Base-by-base conservation (phyloP, 2,329 filamentous ascomycete species). In the Beauveria medogensis region DNA sequence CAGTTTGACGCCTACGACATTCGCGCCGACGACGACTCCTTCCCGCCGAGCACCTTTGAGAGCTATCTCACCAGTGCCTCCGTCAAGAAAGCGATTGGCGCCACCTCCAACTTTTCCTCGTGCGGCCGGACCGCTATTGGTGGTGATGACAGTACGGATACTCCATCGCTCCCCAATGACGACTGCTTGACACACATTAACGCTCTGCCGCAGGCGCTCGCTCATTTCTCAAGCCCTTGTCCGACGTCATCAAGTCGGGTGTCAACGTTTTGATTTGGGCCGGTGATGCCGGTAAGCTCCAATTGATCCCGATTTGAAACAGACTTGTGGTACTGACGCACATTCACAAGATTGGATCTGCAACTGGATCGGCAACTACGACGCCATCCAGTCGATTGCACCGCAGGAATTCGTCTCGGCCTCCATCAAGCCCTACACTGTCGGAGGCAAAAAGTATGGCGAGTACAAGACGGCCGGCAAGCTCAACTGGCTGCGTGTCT, bases 331-430 rank as follows among this genome's bases (percentile, higher is more conserved):
- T 37, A 5, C 50, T 52, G 48, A 52, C 22, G 12, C n/a, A 4
- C 12, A 37, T 16, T 37, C 10, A 37, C 18, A 43, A 67, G 82
- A 85, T 65, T 84, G 76, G 71, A 81, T 83, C 58, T 84, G 81
- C 66, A 85, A 84, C 69, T 84, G 81, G 78, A 71, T 79, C 34
- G 82, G 82, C n/a, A 77, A 74, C 37, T 72, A 79, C 6, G 73
- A 69, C 12, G 77, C 76, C 2, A 77, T 79, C 1, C 73, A 83
- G 40, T 72, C 73, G 0, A 71, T 84, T 26, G 69, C 73, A 14
- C 83, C 76, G 66, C 62, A 70, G 1, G 74, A 72, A 2, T 68
- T 73, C 8, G 62, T 71, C 0, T 69, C 73, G 3, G 84, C 84
- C 65, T 67, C 67, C 24, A 65, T 78, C 14, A 61, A 68, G 63